Percentiles rank a stretch among this genome's conserved stretches.
Conservation (phyloP, 108 stramenopile genomes). For the Cyclotella sp. region DNA sequence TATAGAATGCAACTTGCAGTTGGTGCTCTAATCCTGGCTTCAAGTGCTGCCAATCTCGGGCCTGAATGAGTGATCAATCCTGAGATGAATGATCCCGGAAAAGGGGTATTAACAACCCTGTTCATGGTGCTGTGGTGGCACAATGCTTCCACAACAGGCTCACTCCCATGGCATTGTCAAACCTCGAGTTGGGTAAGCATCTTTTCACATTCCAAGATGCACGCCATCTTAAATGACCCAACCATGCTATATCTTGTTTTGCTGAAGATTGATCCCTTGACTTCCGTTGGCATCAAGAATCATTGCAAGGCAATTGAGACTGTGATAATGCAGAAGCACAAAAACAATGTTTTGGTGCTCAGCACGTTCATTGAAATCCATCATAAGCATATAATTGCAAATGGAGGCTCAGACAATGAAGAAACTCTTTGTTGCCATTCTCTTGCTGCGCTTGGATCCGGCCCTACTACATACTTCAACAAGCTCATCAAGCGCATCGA, state of each 20-base stretch:
- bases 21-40: not conserved
- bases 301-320: not conserved
- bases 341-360: not conserved
- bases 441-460: not conserved
- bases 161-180: not conserved
- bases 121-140: not conserved
- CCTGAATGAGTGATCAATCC: not conserved
- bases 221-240: not conserved
- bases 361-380: not conserved
- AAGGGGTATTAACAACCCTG: not conserved
- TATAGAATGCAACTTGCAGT: not conserved
- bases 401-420: not conserved
- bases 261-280: not conserved
- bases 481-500: not conserved
- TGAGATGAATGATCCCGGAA: not conserved
- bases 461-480: slow-evolving; percentile 13
- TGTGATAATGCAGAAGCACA: not conserved
- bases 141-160: not conserved
- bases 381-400: not conserved
- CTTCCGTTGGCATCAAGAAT: slow-evolving; percentile 2
- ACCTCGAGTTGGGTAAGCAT: not conserved
- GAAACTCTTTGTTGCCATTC: not conserved
- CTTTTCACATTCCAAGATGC: not conserved
- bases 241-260: slow-evolving; percentile 6
- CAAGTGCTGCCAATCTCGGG: not conserved